These are phyloP conservation scores for Sanghuangporus baumii DNA, from an alignment of 1,284 basidiomycete species.

Conservation along the genomic window DNA sequence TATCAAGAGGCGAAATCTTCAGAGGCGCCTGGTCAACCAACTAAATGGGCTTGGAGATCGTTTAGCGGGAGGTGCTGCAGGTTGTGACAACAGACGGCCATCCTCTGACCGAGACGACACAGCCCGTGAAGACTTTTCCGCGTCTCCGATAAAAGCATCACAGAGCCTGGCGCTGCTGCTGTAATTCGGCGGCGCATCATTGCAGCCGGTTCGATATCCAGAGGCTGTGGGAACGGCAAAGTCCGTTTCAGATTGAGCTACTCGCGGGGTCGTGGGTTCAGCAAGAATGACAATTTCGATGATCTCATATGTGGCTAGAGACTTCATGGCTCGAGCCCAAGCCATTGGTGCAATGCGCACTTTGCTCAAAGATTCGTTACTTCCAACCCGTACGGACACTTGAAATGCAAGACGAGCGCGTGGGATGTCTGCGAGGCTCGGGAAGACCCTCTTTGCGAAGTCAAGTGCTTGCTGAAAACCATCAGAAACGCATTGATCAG, in stretches of 20 bases:
- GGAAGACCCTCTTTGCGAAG: constrained; percentile 43
- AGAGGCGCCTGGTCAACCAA: constrained; percentile 1
- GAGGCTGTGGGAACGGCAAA: constrained; percentile 10
- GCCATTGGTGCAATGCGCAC: constrained; percentile 51
- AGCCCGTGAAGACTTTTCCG: constrained; percentile 1
- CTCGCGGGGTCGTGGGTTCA: neutral
- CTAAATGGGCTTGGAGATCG: constrained; percentile 8
- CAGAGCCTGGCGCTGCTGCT: neutral
- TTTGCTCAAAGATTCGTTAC: constrained; percentile 27
- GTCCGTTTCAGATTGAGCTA: constrained; percentile 11
- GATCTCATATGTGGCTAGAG: constrained; percentile 47
- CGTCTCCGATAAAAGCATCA: neutral
- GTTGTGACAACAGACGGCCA: neutral
- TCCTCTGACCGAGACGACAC: neutral
- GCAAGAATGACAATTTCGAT: constrained; percentile 40
- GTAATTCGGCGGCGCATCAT: neutral
- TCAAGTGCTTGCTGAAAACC: constrained; percentile 45
- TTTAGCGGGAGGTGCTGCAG: constrained; percentile 16
- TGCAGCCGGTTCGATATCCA: neutral
- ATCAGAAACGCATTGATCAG: neutral
- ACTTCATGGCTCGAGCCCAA: constrained; percentile 43
- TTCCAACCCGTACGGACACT: constrained; percentile 27
- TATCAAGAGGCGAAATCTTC: no score
- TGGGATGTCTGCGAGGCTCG: constrained; percentile 36
- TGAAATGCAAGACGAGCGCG: constrained; percentile 43